A percentile compares a stretch with the other conserved stretches of the same genome.
Conservation (phyloP, 345 rosid genomes). For the Eucalyptus fibrosa region DNA sequence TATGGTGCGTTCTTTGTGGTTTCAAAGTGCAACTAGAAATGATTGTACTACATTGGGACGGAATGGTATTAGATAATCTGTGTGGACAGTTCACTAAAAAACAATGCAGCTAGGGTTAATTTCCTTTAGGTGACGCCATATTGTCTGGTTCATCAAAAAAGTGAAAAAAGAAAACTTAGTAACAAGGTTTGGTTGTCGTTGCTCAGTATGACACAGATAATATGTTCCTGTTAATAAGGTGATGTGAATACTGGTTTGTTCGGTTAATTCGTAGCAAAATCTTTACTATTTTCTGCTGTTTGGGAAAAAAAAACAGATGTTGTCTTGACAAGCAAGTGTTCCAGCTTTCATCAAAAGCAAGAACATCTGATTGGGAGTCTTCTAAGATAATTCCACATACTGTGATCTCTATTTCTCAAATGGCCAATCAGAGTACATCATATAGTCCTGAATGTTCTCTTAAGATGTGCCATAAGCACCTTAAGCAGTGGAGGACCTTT, state of each 20-base stretch:
- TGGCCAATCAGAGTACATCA: neutral
- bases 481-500: slow-evolving; percentile 19
- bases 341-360: slow-evolving; percentile 24
- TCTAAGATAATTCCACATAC: neutral
- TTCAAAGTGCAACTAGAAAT: neutral
- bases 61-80: neutral
- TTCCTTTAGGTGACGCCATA: neutral
- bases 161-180: neutral
- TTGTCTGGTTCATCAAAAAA: neutral
- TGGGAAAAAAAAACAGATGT: neutral
- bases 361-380: slow-evolving; percentile 5
- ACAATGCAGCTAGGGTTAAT: neutral
- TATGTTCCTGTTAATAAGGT: neutral
- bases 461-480: slow-evolving; percentile 9
- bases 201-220: neutral
- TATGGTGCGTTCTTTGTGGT: neutral
- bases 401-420: neutral
- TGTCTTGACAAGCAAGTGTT: slow-evolving; percentile 23
- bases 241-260: neutral
- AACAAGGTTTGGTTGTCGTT: neutral
- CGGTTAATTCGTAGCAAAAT: neutral
- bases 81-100: neutral
- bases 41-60: neutral
- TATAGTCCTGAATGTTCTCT: slow-evolving; percentile 2
- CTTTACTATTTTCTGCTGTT: neutral